A percentile compares a stretch with the other conserved stretches of the same genome.
These are phyloP conservation scores for Furcasterigmium sp. DNA, from an alignment of 2,329 filamentous ascomycete species.

Conservation along the genomic window DNA sequence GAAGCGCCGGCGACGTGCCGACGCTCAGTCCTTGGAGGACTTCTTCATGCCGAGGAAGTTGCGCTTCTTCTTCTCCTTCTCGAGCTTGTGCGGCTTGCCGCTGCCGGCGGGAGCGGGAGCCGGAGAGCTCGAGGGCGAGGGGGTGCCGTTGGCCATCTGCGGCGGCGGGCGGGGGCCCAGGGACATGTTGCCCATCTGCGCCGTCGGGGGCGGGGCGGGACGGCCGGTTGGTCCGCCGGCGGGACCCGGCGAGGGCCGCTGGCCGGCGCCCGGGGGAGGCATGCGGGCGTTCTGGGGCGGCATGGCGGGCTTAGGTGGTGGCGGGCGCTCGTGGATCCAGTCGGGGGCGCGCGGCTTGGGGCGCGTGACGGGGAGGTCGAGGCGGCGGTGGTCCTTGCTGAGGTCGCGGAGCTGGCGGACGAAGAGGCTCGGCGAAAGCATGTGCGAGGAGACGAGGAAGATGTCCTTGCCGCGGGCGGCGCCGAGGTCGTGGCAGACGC, in stretches of 20 bases:
- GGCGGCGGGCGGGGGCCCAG: slow-evolving; percentile 26
- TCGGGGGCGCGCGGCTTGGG: slow-evolving; percentile 78
- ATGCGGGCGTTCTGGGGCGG: slow-evolving; percentile 20
- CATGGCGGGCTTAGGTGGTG: slow-evolving; percentile 36
- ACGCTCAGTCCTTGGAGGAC: slow-evolving; percentile 17
- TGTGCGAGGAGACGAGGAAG: slow-evolving; percentile 86
- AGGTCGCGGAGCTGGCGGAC: slow-evolving; percentile 79
- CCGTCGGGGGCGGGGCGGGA: slow-evolving; percentile 39
- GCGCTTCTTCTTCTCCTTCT: slow-evolving; percentile 60
- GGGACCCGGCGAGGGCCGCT: slow-evolving; percentile 10
- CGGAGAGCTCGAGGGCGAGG: slow-evolving; percentile 13
- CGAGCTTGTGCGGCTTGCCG: slow-evolving; percentile 43
- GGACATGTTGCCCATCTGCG: slow-evolving; percentile 51
- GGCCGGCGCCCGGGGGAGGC: slow-evolving; percentile 12
- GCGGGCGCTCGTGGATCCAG: slow-evolving; percentile 75
- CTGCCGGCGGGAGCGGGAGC: slow-evolving; percentile 19
- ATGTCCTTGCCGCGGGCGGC: slow-evolving; percentile 70
- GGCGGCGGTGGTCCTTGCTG: slow-evolving; percentile 64
- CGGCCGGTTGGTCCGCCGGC: slow-evolving; percentile 28
- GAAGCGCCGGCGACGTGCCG: too few relatives aligned
- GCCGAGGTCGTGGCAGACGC: slow-evolving; percentile 83
- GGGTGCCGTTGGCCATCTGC: slow-evolving; percentile 6
- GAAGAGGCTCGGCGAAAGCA: slow-evolving; percentile 82
- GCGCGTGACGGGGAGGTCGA: slow-evolving; percentile 77
- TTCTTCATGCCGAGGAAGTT: slow-evolving; percentile 58